Base-by-base conservation (phyloP, 2,329 filamentous ascomycete genomes). In the Blumeria hordei region DNA sequence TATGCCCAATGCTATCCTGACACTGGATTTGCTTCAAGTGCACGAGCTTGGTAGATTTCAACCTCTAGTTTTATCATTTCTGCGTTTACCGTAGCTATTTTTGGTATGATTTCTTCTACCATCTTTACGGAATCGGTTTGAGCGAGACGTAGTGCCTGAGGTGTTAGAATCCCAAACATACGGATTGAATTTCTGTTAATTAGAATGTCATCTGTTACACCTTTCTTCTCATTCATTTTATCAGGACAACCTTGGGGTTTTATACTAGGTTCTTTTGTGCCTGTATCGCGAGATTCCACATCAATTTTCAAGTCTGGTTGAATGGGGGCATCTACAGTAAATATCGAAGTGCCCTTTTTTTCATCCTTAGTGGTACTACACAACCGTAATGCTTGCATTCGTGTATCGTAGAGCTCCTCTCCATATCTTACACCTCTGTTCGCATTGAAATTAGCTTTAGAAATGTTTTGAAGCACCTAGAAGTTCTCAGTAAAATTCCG, bases 371-470 rank as follows among this genome's bases (percentile, higher is more conserved):
- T 62, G 55, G 64, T 62, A 81, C 60, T 55, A 55, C 63, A 64
- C 56, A 67, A 66, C 54, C 75, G 68, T 21, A 66, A 67, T 3
- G 82, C 81, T 64, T 78, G 78, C 78, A 86, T 85, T 50, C 84
- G 74, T 59, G 78, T 75, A 65, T 88, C 83, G 64, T 85, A 90
- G 63, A 77, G 75, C 61, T 85, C 80, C 59, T 71, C 74, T 3
- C 83, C 83, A 64, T 83, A 88, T 44, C 77, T 72, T 58, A 77
- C 65, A 35, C 80, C 75, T 11, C 76, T 70, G 63, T 77, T 72
- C n/a, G 76, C 77, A 33, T 76, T 70, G 67, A 85, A 88, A 68
- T 88, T 87, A 58, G 85, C 84, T 56, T 83, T 76, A n/a, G 84
- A 81, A 43, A 88, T 58, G 51, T 62, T 54, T 34, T 62, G 60